A percentile compares a stretch with the other conserved stretches of the same genome.
phyloP scores from a whole-genome alignment of 345 rosid species.

The Citrus australasica region DNA sequence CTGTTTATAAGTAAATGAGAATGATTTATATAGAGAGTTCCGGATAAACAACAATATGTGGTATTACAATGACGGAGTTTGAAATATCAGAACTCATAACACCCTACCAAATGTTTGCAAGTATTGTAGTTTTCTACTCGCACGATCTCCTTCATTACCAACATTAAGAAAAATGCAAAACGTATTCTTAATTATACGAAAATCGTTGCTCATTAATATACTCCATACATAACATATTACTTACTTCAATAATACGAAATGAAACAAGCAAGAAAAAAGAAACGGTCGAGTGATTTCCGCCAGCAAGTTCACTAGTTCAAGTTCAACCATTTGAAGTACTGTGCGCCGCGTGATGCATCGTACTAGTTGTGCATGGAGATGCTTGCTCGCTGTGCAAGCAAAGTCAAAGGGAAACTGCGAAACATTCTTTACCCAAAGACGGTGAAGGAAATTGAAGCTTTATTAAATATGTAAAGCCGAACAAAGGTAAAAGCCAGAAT shows the following conservation, averaged over 20 bases:
- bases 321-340: neutral
- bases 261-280: neutral
- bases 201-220: no score
- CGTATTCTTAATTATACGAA: neutral
- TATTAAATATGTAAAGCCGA: neutral
- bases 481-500: neutral
- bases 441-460: neutral
- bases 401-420: slow-evolving; percentile 1
- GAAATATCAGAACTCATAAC: no score
- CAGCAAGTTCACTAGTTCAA: no score
- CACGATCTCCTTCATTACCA: neutral
- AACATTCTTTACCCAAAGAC: slow-evolving; percentile 1
- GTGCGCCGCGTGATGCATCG: neutral
- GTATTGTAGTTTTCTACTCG: neutral
- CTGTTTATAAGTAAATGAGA: no score
- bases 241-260: neutral
- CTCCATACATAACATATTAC: neutral
- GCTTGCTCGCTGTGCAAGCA: slow-evolving; percentile 23
- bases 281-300: no score
- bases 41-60: neutral
- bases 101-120: no score
- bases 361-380: neutral
- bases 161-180: neutral
- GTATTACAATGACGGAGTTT: neutral
- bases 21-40: neutral